Conservation (phyloP, 768 basidiomycete genomes). For the Mrakia gelida region DNA sequence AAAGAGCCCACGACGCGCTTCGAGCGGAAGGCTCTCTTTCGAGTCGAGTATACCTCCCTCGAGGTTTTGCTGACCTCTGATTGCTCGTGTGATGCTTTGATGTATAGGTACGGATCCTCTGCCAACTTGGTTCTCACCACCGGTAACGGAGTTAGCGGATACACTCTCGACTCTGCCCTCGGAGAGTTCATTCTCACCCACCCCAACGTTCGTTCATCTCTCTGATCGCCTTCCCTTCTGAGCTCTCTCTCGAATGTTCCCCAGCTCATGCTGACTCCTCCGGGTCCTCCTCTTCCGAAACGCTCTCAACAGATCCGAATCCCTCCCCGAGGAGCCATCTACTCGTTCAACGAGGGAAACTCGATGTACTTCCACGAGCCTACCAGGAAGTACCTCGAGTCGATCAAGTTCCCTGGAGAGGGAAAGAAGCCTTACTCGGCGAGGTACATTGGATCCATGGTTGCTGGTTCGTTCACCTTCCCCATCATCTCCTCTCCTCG, state of each 20-base stretch:
- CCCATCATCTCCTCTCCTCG: background rate
- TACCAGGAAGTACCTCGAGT: slow-evolving; percentile 70
- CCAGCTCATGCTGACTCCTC: background rate
- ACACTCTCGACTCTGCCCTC: slow-evolving; percentile 88
- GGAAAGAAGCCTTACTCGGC: slow-evolving; percentile 52
- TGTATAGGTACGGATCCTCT: slow-evolving; percentile 77
- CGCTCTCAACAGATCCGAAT: slow-evolving; percentile 67
- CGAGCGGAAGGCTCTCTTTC: background rate
- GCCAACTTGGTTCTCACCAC: slow-evolving; percentile 94
- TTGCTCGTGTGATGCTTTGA: background rate
- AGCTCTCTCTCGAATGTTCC: too few species aligned
- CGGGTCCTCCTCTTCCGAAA: background rate
- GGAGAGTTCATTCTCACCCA: slow-evolving; percentile 99
- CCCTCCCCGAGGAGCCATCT: slow-evolving; percentile 92
- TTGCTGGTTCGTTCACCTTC: slow-evolving; percentile 47
- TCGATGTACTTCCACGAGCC: slow-evolving; percentile 86
- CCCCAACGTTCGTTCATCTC: slow-evolving; percentile 65
- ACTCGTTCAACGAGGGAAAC: slow-evolving; percentile 99
- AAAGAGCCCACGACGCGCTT: background rate
- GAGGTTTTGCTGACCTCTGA: background rate
- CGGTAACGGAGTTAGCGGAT: slow-evolving; percentile 93
- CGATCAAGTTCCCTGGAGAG: slow-evolving; percentile 47
- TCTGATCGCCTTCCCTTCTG: too few species aligned
- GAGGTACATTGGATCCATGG: slow-evolving; percentile 92
- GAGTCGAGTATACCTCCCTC: background rate